Conservation (phyloP, 768 basidiomycete species). For the Russula sp. region DNA sequence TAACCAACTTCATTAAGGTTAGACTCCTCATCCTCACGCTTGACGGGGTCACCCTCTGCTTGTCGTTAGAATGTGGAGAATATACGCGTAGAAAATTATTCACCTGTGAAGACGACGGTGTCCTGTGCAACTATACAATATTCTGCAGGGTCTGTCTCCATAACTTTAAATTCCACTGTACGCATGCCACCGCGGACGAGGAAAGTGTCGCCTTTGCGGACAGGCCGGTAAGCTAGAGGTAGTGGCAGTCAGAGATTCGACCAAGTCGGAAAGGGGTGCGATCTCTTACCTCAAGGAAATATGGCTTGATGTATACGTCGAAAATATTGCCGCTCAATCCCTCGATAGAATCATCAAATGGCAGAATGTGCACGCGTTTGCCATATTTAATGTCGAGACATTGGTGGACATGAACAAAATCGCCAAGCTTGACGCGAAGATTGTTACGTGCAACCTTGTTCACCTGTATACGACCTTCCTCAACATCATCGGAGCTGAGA, state of each 20-base stretch:
- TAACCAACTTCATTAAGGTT: constrained; percentile 97
- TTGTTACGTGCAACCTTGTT: constrained; percentile 99
- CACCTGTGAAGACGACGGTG: constrained; percentile 92
- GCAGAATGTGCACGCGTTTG: constrained; percentile 93
- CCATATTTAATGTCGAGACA: constrained; percentile 99
- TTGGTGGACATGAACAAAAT: constrained; percentile 92
- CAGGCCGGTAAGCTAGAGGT: constrained; percentile 64
- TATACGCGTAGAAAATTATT: constrained; percentile 26
- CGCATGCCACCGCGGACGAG: constrained; percentile 98
- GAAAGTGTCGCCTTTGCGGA: constrained; percentile 98
- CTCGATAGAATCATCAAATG: constrained; percentile 98
- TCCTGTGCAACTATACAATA: constrained; percentile 99
- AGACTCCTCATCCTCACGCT: constrained; percentile 97
- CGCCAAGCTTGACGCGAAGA: constrained; percentile 94
- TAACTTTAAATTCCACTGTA: constrained; percentile 98
- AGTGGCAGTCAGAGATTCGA: constrained; percentile 1
- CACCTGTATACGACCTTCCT: constrained; percentile 96
- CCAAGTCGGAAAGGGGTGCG: background rate
- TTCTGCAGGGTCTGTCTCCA: constrained; percentile 96
- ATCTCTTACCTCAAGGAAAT: constrained; percentile 83
- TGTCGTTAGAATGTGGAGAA: constrained; percentile 17
- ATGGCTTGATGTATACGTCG: constrained; percentile 97
- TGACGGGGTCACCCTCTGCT: constrained; percentile 95
- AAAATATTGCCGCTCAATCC: constrained; percentile 98
- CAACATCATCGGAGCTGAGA: constrained; percentile 91